Percentiles rank a stretch among this genome's conserved stretches.
Conservation (phyloP, 2,329 filamentous ascomycete species). For the Fusarium verticillioides region DNA sequence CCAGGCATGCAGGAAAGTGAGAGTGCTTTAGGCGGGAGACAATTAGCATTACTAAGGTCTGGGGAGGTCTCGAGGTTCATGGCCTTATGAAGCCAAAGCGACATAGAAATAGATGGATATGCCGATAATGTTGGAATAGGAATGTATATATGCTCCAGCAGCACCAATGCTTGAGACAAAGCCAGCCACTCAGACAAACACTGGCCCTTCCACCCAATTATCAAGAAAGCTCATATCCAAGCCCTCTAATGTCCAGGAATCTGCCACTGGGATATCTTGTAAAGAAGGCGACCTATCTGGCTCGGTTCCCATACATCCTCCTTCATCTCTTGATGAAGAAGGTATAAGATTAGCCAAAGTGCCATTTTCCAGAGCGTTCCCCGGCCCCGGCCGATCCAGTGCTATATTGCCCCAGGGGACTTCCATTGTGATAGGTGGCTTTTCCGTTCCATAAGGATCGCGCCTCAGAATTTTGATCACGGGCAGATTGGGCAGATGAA, state of each 20-base stretch:
- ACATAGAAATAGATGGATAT: not conserved
- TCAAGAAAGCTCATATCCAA: slow-evolving; percentile 22
- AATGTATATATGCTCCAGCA: not conserved
- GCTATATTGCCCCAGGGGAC: not conserved
- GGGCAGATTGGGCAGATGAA: slow-evolving; percentile 58
- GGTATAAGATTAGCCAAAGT: not conserved
- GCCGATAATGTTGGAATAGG: not conserved
- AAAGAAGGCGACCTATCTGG: not conserved
- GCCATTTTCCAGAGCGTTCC: not conserved
- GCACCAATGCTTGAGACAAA: not conserved
- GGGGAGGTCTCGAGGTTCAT: not conserved
- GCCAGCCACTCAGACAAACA: not conserved
- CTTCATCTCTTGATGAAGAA: not conserved
- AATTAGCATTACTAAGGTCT: too few relatives aligned
- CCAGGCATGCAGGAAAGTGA: not conserved
- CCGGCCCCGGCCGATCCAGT: not conserved
- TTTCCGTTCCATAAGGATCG: not conserved
- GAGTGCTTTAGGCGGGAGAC: not conserved
- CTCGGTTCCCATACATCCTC: not conserved
- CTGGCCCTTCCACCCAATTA: not conserved
- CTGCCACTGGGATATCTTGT: not conserved
- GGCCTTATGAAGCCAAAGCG: not conserved
- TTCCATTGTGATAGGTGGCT: not conserved
- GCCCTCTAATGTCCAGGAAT: slow-evolving; percentile 3
- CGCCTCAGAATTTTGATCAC: slow-evolving; percentile 49